Conservation (phyloP, 2,329 filamentous ascomycete species). For the Cladophialophora yegresii region DNA sequence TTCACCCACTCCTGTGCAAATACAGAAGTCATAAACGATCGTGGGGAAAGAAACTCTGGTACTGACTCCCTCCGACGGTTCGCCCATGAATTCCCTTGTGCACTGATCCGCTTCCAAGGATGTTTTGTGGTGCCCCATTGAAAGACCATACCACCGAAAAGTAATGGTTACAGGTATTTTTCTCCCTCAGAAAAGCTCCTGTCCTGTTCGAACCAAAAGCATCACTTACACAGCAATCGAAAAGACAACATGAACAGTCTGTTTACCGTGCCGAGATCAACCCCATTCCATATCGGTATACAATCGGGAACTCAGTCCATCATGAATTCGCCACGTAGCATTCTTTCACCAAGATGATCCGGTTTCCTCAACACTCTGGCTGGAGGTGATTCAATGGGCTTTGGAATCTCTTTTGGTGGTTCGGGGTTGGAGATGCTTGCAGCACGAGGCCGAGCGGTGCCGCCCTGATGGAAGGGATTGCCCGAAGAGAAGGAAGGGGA, state of each 20-base stretch:
- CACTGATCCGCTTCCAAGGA: slow-evolving; percentile 3
- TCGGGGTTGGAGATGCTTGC: slow-evolving; percentile 55
- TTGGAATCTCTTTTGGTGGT: slow-evolving; percentile 50
- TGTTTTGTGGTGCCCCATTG: background rate
- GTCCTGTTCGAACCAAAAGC: slow-evolving; percentile 2
- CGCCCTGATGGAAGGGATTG: slow-evolving; percentile 39
- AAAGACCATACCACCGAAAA: slow-evolving; percentile 12
- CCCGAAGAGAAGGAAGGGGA: slow-evolving; percentile 52
- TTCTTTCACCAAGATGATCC: slow-evolving; percentile 94
- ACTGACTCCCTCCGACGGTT: background rate
- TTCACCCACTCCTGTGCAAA: background rate
- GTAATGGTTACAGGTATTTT: slow-evolving; percentile 16
- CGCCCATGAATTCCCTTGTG: background rate
- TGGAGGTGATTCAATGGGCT: slow-evolving; percentile 34
- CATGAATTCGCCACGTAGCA: slow-evolving; percentile 98
- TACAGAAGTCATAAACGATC: slow-evolving; percentile 6
- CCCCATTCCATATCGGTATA: background rate
- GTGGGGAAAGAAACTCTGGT: slow-evolving; percentile 8
- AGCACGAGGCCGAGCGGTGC: slow-evolving; percentile 38
- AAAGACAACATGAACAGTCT: slow-evolving; percentile 20
- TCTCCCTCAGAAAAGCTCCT: background rate
- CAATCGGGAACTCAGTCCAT: slow-evolving; percentile 33
- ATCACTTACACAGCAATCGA: slow-evolving; percentile 26
- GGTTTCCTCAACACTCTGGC: slow-evolving; percentile 64
- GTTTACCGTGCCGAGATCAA: slow-evolving; percentile 1